These are phyloP conservation scores for Trichosporon asahii DNA, from an alignment of 1,284 basidiomycete species.

Conservation along the genomic window DNA sequence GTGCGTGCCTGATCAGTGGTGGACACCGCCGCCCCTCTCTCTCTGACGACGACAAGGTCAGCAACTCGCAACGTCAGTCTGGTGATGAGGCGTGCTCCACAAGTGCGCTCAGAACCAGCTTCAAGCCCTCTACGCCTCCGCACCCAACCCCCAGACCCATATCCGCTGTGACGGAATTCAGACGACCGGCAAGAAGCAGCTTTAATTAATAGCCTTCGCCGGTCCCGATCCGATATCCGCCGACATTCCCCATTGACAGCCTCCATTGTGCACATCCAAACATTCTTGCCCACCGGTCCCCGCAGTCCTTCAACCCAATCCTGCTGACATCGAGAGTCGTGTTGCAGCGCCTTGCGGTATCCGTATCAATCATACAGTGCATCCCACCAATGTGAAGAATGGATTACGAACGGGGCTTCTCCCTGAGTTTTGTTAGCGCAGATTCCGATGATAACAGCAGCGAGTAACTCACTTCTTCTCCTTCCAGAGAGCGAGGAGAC, in stretches of 20 bases:
- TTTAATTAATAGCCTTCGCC: neutral
- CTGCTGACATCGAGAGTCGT: neutral
- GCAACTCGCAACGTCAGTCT: no score
- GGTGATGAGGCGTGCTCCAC: no score
- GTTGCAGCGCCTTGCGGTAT: neutral
- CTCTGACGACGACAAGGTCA: no score
- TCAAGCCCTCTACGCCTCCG: neutral
- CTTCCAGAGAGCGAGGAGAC: conserved; percentile 95
- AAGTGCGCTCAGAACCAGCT: no score
- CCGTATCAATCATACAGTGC: conserved; percentile 30
- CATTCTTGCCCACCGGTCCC: neutral
- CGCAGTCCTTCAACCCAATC: neutral
- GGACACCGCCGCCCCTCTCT: no score
- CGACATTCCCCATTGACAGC: neutral
- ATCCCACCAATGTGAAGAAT: conserved; percentile 22
- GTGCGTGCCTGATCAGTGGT: no score
- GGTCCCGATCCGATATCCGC: neutral
- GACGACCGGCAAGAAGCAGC: neutral
- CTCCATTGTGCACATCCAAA: neutral
- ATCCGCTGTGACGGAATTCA: neutral
- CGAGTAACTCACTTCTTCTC: conserved; percentile 78
- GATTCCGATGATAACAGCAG: neutral
- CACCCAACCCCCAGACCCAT: neutral
- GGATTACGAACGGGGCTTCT: conserved; percentile 82
- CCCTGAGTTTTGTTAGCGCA: conserved; percentile 55